A percentile compares a stretch with the other conserved stretches of the same genome.
Evolutionary conservation across 345 rosid genomes (phyloP).

Genomic region (Lumnitzera littorea): DNA sequence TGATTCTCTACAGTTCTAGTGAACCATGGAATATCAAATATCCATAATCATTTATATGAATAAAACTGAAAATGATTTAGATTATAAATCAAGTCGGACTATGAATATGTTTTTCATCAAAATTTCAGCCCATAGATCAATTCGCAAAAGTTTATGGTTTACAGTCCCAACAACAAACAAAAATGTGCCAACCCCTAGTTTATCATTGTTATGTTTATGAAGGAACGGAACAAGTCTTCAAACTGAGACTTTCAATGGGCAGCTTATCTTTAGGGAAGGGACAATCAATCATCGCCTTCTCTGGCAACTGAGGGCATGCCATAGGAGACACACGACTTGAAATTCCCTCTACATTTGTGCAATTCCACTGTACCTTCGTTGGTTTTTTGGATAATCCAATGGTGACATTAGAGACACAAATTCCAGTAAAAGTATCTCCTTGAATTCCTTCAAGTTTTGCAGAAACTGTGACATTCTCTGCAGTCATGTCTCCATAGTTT

Average conservation of each 20-base stretch:
- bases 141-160: too few relatives aligned
- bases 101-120: too few relatives aligned
- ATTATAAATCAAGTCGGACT: too few relatives aligned
- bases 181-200: too few relatives aligned
- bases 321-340: conserved; percentile 45
- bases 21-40: too few relatives aligned
- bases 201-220: not conserved
- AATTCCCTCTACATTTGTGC: conserved; percentile 47
- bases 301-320: conserved; percentile 44
- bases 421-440: conserved; percentile 35
- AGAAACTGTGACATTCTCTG: conserved; percentile 44
- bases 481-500: conserved; percentile 46
- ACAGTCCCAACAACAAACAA: too few relatives aligned
- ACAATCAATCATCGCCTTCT: conserved; percentile 32
- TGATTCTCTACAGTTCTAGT: too few relatives aligned
- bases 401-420: conserved; percentile 60
- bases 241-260: conserved; percentile 43
- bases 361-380: conserved; percentile 55
- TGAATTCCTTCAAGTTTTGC: conserved; percentile 47
- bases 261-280: conserved; percentile 35
- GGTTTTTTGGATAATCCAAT: conserved; percentile 33
- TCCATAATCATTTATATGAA: too few relatives aligned
- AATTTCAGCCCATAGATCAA: too few relatives aligned
- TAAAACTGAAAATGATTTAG: too few relatives aligned
- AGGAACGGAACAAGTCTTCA: conserved; percentile 33